Evolutionary conservation across 176 grass and related monocot genomes (phyloP).

Genomic region (Eremochloa ophiuroides): DNA sequence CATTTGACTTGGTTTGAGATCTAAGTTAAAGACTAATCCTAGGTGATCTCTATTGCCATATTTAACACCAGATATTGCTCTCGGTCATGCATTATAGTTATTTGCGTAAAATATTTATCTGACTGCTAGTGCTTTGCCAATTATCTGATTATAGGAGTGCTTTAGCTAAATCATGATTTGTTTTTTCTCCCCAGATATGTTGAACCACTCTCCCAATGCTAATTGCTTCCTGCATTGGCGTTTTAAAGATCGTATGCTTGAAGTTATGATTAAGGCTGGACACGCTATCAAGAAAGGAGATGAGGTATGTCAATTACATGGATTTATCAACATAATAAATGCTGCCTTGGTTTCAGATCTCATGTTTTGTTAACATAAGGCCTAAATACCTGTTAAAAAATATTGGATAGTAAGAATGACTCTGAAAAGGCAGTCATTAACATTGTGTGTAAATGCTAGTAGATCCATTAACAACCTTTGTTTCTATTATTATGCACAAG

Average conservation of each 20-base stretch:
- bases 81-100: not conserved
- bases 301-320: constrained; percentile 47
- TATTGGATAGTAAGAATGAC: not conserved
- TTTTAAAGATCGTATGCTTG: constrained; percentile 92
- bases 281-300: constrained; percentile 75
- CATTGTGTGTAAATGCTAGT: not conserved
- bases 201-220: constrained; percentile 93
- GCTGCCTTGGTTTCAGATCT: not conserved
- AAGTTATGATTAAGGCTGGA: constrained; percentile 97
- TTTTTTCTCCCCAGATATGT: constrained; percentile 73
- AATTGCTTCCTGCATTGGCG: constrained; percentile 98
- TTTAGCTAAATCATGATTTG: not conserved
- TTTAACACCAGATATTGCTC: not conserved
- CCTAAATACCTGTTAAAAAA: not conserved
- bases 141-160: not conserved
- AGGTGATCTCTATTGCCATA: not conserved
- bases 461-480: not conserved
- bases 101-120: not conserved
- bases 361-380: not conserved
- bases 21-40: not conserved
- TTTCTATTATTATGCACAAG: not conserved
- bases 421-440: not conserved
- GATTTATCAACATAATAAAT: not conserved
- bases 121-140: not conserved
- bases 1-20: constrained; percentile 4